Conservation (phyloP, 2,329 filamentous ascomycete species). For the Phaeophleospora eucalypticola region DNA sequence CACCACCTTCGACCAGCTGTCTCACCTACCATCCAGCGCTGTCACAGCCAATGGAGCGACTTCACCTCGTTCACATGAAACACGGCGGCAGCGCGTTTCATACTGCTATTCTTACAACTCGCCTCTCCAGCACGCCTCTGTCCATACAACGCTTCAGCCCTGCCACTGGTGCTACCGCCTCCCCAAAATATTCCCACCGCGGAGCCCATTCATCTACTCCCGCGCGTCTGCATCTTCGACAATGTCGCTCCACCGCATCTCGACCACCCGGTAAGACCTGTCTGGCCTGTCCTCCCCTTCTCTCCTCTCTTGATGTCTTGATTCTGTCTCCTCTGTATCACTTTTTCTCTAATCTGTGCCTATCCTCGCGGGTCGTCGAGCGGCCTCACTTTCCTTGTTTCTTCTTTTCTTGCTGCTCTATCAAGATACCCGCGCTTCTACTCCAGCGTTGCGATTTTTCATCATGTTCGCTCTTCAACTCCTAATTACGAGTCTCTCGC, state of each 20-base stretch:
- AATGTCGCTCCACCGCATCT: constrained; percentile 11
- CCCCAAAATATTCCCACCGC: constrained; percentile 3
- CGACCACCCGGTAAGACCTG: constrained; percentile 16
- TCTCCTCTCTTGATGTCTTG: constrained; percentile 9
- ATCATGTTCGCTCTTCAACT: constrained; percentile 11
- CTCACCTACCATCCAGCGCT: too few relatives aligned
- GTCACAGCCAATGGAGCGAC: constrained; percentile 19
- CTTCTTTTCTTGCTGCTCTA: constrained; percentile 4
- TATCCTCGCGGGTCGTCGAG: constrained; percentile 9
- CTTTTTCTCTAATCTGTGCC: constrained; percentile 4
- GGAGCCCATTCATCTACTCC: constrained; percentile 11
- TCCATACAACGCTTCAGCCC: constrained; percentile 17
- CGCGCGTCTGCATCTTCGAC: constrained; percentile 13
- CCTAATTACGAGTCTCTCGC: constrained; percentile 30
- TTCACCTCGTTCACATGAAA: constrained; percentile 7
- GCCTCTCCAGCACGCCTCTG: constrained; percentile 5
- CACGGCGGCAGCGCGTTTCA: constrained; percentile 23
- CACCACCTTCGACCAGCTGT: too few relatives aligned
- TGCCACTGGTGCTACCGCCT: constrained; percentile 21
- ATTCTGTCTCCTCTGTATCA: neutral
- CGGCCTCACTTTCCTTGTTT: constrained; percentile 5
- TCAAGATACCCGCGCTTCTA: constrained; percentile 14
- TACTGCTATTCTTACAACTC: neutral
- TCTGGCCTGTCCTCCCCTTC: constrained; percentile 10
- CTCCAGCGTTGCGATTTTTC: constrained; percentile 10